phyloP scores from a whole-genome alignment of 2,329 filamentous ascomycete genomes.

The Pestalotiopsis sp. region DNA sequence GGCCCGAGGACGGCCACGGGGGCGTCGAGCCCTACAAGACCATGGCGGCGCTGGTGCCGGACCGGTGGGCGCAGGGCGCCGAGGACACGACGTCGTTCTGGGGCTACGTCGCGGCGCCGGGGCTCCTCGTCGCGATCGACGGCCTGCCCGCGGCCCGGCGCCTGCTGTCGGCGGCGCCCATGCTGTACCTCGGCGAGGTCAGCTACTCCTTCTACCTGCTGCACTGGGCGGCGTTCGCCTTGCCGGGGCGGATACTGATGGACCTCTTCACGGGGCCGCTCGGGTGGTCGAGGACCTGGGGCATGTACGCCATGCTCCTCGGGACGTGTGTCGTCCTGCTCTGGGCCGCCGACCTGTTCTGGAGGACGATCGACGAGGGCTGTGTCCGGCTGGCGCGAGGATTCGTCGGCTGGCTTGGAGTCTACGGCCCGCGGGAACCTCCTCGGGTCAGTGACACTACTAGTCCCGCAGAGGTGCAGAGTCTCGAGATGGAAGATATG shows the following conservation, averaged over 20 bases:
- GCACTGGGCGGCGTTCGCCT: constrained; percentile 1
- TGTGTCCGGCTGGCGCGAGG: background rate
- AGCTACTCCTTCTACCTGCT: constrained; percentile 14
- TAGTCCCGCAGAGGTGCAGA: background rate
- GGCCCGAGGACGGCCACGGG: background rate
- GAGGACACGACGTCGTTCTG: background rate
- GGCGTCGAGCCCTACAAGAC: constrained; percentile 3
- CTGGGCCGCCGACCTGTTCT: constrained; percentile 1
- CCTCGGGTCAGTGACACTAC: too few species aligned
- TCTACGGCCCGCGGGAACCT: background rate
- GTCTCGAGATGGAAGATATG: background rate
- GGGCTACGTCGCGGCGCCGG: background rate
- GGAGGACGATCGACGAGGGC: constrained; percentile 7
- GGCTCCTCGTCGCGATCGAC: background rate
- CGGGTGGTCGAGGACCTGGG: background rate
- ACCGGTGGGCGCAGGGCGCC: background rate
- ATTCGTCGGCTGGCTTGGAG: constrained; percentile 3
- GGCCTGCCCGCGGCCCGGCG: background rate
- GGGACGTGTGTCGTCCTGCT: background rate
- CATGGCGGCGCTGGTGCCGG: background rate
- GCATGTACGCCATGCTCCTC: constrained; percentile 1
- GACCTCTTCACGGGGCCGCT: background rate
- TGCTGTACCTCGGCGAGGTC: constrained; percentile 12
- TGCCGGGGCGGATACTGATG: background rate
- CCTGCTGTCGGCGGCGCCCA: background rate